Conservation (phyloP, 768 basidiomycete genomes). For the Kwoniella sp. region DNA sequence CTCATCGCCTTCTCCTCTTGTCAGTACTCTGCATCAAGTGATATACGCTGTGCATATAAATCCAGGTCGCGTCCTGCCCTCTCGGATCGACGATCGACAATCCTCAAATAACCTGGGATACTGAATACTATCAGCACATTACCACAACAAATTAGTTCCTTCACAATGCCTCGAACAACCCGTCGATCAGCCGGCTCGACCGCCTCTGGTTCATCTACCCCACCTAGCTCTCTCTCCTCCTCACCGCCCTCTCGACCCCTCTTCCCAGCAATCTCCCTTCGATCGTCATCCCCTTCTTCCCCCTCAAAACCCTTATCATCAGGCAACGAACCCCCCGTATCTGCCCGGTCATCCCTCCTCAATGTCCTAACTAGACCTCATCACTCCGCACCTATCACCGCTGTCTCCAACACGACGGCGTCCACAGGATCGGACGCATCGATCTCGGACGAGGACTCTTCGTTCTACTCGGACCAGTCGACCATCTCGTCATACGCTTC, state of each 20-base stretch:
- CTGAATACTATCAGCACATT: too few relatives aligned
- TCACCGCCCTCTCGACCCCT: slow-evolving; percentile 27
- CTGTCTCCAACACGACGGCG: slow-evolving; percentile 4
- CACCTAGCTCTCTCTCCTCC: slow-evolving; percentile 24
- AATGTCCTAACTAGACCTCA: slow-evolving; percentile 47
- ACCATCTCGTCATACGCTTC: slow-evolving; percentile 41
- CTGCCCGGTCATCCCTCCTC: slow-evolving; percentile 46
- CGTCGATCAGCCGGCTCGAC: slow-evolving; percentile 4
- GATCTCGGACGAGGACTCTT: slow-evolving; percentile 32
- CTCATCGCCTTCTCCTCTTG: too few relatives aligned
- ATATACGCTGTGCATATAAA: slow-evolving; percentile 5
- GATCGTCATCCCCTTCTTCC: slow-evolving; percentile 16
- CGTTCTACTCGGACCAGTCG: slow-evolving; percentile 36
- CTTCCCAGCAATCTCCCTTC: slow-evolving; percentile 28
- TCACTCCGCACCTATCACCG: slow-evolving; percentile 17
- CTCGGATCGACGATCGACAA: too few relatives aligned
- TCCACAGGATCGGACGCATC: slow-evolving; percentile 14
- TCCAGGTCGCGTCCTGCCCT: not conserved
- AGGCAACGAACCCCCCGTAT: slow-evolving; percentile 17
- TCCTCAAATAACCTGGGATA: not conserved
- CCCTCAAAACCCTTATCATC: not conserved
- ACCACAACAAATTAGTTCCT: too few relatives aligned
- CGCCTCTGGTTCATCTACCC: slow-evolving; percentile 14
- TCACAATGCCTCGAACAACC: slow-evolving; percentile 21
- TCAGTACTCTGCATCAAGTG: too few relatives aligned